phyloP scores from a whole-genome alignment of 2,329 filamentous ascomycete genomes.

The Colletotrichum sp. region DNA sequence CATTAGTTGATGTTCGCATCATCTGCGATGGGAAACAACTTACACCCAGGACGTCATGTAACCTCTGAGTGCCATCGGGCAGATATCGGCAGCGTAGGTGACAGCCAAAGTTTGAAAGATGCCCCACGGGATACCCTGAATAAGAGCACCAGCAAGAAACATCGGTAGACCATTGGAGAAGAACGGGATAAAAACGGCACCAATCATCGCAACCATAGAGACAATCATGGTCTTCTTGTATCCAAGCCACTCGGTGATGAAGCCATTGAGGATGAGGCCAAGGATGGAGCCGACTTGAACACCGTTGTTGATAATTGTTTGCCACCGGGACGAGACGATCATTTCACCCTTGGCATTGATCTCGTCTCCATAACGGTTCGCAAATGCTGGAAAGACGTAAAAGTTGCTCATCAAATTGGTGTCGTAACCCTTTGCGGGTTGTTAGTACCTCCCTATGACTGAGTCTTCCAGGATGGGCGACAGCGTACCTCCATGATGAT shows the following conservation, averaged over 20 bases:
- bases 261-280: slow-evolving; percentile 52
- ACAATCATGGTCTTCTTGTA: slow-evolving; percentile 49
- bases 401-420: slow-evolving; percentile 40
- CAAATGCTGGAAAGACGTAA: slow-evolving; percentile 40
- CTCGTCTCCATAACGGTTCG: slow-evolving; percentile 41
- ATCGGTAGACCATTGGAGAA: slow-evolving; percentile 44
- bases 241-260: slow-evolving; percentile 46
- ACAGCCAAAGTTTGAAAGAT: slow-evolving; percentile 38
- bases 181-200: slow-evolving; percentile 53
- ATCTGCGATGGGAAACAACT: slow-evolving; percentile 22
- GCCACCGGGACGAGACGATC: slow-evolving; percentile 56
- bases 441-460: neutral
- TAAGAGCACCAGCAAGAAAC: slow-evolving; percentile 43
- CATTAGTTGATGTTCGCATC: neutral
- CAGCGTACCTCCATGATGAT: slow-evolving; percentile 31
- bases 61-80: slow-evolving; percentile 37
- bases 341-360: slow-evolving; percentile 38
- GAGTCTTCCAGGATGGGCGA: neutral
- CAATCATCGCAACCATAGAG: slow-evolving; percentile 40
- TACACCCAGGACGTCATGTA: slow-evolving; percentile 28
- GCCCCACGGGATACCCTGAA: slow-evolving; percentile 39
- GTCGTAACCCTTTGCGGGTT: slow-evolving; percentile 36
- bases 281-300: slow-evolving; percentile 51
- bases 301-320: slow-evolving; percentile 51
- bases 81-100: slow-evolving; percentile 42